A percentile compares a stretch with the other conserved stretches of the same genome.
phyloP scores from a whole-genome alignment of 2,329 filamentous ascomycete species.

The Madurella fahalii region DNA sequence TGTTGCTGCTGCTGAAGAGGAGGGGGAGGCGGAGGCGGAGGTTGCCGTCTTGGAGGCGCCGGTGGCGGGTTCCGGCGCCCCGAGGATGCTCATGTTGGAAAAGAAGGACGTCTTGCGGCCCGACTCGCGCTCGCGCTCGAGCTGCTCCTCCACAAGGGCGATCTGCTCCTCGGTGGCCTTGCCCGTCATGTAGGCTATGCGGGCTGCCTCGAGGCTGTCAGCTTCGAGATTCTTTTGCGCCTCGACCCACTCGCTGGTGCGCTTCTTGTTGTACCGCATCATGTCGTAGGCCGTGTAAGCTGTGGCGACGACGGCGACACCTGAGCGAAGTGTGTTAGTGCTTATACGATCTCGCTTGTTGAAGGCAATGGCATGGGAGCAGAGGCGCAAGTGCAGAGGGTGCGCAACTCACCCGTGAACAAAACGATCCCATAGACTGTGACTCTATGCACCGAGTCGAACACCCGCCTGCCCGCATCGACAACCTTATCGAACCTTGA shows the following conservation, averaged over 20 bases:
- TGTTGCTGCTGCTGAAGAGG: too few species aligned
- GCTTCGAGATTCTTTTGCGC: slow-evolving; percentile 51
- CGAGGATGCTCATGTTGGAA: slow-evolving; percentile 47
- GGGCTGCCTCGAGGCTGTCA: slow-evolving; percentile 53
- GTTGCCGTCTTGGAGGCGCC: slow-evolving; percentile 23
- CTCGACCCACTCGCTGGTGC: slow-evolving; percentile 55
- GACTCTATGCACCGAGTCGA: slow-evolving; percentile 54
- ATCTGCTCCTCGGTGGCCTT: slow-evolving; percentile 54
- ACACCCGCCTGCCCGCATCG: slow-evolving; percentile 44
- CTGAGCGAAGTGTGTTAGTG: background rate
- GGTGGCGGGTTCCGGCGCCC: slow-evolving; percentile 34
- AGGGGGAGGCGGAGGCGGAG: too few species aligned
- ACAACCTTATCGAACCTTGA: slow-evolving; percentile 51
- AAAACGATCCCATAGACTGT: slow-evolving; percentile 53
- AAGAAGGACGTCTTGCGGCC: slow-evolving; percentile 23
- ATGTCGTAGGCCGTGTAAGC: slow-evolving; percentile 59
- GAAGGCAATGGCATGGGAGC: background rate
- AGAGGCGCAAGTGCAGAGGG: background rate
- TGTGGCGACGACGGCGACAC: slow-evolving; percentile 50
- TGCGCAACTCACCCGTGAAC: slow-evolving; percentile 48
- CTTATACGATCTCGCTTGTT: slow-evolving; percentile 21
- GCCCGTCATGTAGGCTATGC: slow-evolving; percentile 57
- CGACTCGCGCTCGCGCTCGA: slow-evolving; percentile 42
- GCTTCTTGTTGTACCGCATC: slow-evolving; percentile 57
- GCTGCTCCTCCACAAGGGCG: slow-evolving; percentile 53